Base-by-base conservation (phyloP, 1,139 yeast genomes). In the Hemisphaericaspora subhashii region DNA sequence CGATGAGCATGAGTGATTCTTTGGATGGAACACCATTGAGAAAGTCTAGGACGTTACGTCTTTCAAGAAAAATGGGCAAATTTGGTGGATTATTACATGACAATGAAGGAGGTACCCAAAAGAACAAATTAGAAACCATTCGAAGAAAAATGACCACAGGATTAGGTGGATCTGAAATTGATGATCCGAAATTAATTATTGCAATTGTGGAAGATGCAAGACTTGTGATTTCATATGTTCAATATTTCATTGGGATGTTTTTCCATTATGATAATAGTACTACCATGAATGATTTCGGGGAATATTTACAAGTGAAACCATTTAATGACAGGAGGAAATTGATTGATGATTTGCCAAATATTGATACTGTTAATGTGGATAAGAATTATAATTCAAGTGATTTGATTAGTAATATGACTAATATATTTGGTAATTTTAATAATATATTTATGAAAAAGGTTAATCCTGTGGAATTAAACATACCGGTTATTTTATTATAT, bases 251-350 rank as follows among this genome's bases (percentile, higher is more conserved):
- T 13, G 78, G 78, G 9, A 65, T 63, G 13, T 72, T 88, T 41
- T 88, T 89, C 64, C 94, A 86, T 47, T 64, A 82, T 38, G 77
- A 81, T 14, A 70, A 81, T 2, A 72, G 72, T 34, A 64, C 68
- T 1, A 63, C 62, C 13, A 47, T 64, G 3, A 6, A 13, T 29
- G 69, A 68, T 24, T 84, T 79, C 47, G 62, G 69, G 6, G 78
- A 73, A 8, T 81, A 69, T 50, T 60, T 83, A 16, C 57, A 61
- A 10, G 51, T 52, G 11, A 52, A 58, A 24, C 75, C 86, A 2
- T 62, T 64, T 33, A 61, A 58, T n/a, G 55, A 46, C 43, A 59
- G 63, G 49, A 51, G 44, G 49, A 69, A 54, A 44, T 62, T 52
- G 31, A 43, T 64, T 31, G 65, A 63, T 12, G 47, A 43, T 17